phyloP scores from a whole-genome alignment of 2,329 filamentous ascomycete species.

The Coniochaeta prunicola region DNA sequence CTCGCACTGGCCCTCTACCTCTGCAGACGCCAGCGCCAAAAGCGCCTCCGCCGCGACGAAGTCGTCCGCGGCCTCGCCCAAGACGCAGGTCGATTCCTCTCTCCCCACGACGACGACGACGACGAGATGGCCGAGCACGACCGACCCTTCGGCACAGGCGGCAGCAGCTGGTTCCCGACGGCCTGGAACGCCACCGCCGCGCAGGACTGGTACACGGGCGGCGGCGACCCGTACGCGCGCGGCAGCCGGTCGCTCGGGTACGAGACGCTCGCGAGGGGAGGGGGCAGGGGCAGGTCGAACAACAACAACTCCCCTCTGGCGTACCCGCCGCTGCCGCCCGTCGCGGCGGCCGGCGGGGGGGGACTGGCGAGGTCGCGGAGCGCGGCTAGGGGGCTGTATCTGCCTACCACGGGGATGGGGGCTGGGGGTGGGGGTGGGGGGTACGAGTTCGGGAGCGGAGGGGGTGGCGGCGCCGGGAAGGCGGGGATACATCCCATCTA shows the following conservation, averaged over 20 bases:
- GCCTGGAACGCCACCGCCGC: conserved; percentile 19
- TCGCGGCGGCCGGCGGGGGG: neutral
- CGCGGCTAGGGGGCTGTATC: conserved; percentile 28
- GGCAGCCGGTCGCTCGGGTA: conserved; percentile 37
- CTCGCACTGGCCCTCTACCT: conserved; percentile 29
- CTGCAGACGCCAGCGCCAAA: conserved; percentile 41
- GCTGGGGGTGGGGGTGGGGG: conserved; percentile 10
- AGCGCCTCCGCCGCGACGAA: conserved; percentile 31
- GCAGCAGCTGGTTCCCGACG: conserved; percentile 16
- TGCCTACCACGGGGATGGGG: conserved; percentile 20
- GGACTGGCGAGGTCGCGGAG: conserved; percentile 10
- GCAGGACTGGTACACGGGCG: conserved; percentile 37
- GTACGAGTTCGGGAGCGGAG: conserved; percentile 19
- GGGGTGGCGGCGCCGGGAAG: conserved; percentile 12
- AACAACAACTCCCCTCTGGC: no score
- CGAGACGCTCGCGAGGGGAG: conserved; percentile 35
- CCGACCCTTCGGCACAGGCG: conserved; percentile 15
- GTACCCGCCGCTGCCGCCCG: conserved; percentile 8
- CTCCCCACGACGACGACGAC: conserved; percentile 19
- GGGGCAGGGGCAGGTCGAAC: no score
- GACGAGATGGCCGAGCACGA: conserved; percentile 41
- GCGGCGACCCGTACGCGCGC: conserved; percentile 32
- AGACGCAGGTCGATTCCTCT: conserved; percentile 38
- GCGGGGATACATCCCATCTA: conserved; percentile 48
- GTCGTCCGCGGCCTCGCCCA: conserved; percentile 42